Evolutionary conservation across 2,329 filamentous ascomycete genomes (phyloP).

Genomic region (Xylaria hypoxylon): DNA sequence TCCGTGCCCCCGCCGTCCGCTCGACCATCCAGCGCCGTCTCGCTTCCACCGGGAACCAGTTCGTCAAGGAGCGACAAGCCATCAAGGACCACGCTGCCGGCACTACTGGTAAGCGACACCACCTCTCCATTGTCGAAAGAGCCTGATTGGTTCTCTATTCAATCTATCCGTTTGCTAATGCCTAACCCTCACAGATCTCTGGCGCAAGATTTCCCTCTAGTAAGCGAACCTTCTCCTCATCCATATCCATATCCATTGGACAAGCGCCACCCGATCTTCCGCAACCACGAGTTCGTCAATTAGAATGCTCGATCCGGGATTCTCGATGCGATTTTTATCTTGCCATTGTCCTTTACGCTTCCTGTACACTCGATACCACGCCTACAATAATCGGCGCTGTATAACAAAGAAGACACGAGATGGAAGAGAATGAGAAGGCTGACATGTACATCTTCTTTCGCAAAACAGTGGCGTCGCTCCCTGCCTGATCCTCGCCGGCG

Average conservation of each 20-base stretch:
- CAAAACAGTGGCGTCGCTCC: slow-evolving; percentile 77
- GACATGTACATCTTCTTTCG: slow-evolving; percentile 2
- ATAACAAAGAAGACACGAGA: slow-evolving; percentile 1
- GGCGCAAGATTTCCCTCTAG: slow-evolving; percentile 97
- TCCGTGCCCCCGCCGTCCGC: slow-evolving; percentile 67
- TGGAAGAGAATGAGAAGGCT: slow-evolving; percentile 21
- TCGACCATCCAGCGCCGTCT: slow-evolving; percentile 75
- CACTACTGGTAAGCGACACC: slow-evolving; percentile 78
- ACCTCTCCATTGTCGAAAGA: background rate
- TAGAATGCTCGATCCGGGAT: background rate
- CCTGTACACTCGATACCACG: background rate
- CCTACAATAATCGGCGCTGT: slow-evolving; percentile 5
- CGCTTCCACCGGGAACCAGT: slow-evolving; percentile 86
- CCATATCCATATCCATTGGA: slow-evolving; percentile 5
- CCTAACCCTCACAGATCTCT: slow-evolving; percentile 79
- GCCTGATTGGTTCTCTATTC: slow-evolving; percentile 30
- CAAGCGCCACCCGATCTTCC: slow-evolving; percentile 9
- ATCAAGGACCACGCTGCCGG: slow-evolving; percentile 90
- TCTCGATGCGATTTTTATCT: background rate
- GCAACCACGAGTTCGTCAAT: background rate
- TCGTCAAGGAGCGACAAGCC: slow-evolving; percentile 90
- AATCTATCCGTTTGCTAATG: slow-evolving; percentile 50
- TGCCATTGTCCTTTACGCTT: background rate
- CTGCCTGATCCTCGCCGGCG: slow-evolving; percentile 73
- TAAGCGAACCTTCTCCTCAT: slow-evolving; percentile 66